A percentile compares a stretch with the other conserved stretches of the same genome.
phyloP scores from a whole-genome alignment of 1,139 yeast species.

The Saccharomyces hybrid region DNA sequence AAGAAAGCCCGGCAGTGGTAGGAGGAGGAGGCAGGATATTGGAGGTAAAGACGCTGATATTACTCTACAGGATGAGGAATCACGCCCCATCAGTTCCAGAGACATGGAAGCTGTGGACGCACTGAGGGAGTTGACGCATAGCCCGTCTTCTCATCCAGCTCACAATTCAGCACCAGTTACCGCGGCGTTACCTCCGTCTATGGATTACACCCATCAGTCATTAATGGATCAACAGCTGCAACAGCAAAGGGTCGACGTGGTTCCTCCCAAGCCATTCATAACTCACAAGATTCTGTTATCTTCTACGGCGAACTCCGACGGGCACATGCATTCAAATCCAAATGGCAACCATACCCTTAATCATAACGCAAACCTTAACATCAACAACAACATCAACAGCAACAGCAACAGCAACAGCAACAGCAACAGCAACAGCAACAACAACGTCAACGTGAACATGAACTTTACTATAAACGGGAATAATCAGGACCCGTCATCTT shows the following conservation, averaged over 20 bases:
- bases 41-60: constrained; percentile 1
- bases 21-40: constrained; percentile 27
- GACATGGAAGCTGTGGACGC: constrained; percentile 18
- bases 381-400: background rate
- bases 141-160: constrained; percentile 6
- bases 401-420: no score
- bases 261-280: background rate
- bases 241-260: background rate
- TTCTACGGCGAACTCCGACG: constrained; percentile 4
- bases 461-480: background rate
- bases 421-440: background rate
- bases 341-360: background rate
- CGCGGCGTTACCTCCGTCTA: background rate
- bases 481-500: background rate
- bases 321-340: background rate
- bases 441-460: background rate
- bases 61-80: constrained; percentile 1
- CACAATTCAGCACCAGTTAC: constrained; percentile 3
- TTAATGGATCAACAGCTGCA: constrained; percentile 2
- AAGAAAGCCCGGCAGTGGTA: constrained; percentile 36
- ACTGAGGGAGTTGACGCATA: constrained; percentile 13
- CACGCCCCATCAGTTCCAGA: constrained; percentile 5
- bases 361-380: background rate
- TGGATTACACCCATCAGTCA: background rate
- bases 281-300: constrained; percentile 1